Evolutionary conservation across 768 basidiomycete species (phyloP).

Genomic region (Calocybe cyanea): DNA sequence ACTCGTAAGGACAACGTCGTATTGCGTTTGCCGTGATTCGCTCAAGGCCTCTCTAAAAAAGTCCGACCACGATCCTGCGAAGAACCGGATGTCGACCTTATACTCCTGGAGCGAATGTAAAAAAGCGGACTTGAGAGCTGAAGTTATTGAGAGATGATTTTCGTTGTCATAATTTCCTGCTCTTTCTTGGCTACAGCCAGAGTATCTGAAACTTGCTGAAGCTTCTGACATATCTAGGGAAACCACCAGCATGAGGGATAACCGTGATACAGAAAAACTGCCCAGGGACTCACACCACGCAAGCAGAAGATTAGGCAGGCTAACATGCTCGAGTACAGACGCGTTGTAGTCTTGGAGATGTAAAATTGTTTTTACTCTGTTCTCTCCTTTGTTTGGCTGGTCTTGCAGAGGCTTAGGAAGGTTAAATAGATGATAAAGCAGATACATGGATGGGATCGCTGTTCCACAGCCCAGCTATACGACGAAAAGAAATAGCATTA

Average conservation of each 20-base stretch:
- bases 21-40: constrained; percentile 22
- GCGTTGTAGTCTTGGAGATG: constrained; percentile 93
- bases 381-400: background rate
- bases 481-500: background rate
- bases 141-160: constrained; percentile 59
- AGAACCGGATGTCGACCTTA: constrained; percentile 66
- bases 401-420: constrained; percentile 1
- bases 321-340: constrained; percentile 74
- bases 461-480: constrained; percentile 90
- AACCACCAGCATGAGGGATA: background rate
- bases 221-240: constrained; percentile 58
- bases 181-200: too few relatives aligned
- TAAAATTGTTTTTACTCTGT: constrained; percentile 40
- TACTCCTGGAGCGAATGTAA: constrained; percentile 47
- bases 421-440: constrained; percentile 61
- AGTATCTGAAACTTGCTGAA: constrained; percentile 15
- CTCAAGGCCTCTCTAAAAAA: constrained; percentile 31
- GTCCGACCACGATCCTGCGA: constrained; percentile 75
- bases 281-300: constrained; percentile 66
- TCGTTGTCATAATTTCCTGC: constrained; percentile 9
- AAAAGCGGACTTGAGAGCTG: constrained; percentile 64
- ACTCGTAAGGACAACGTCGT: constrained; percentile 79
- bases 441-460: constrained; percentile 73
- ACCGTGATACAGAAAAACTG: background rate
- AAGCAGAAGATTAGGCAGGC: constrained; percentile 73